Evolutionary conservation across 2,329 filamentous ascomycete species (phyloP).

Genomic region (Hypoxylon sp.): DNA sequence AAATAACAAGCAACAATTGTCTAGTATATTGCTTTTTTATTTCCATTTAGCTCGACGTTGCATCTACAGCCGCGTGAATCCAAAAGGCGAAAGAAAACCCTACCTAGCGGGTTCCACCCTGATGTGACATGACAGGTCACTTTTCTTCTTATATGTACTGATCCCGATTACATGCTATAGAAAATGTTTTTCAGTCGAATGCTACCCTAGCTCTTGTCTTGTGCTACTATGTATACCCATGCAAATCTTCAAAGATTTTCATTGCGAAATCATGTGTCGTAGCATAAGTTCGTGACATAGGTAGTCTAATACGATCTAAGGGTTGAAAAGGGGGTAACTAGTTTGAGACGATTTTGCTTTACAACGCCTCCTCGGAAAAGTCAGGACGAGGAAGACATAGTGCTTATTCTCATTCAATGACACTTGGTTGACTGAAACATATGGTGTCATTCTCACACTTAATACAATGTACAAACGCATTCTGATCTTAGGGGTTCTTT

Average conservation of each 20-base stretch:
- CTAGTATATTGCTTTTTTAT: neutral
- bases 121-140: conserved; percentile 7
- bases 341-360: neutral
- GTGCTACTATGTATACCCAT: no score
- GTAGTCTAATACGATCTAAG: neutral
- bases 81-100: neutral
- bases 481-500: neutral
- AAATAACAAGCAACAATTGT: neutral
- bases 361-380: no score
- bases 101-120: conserved; percentile 6
- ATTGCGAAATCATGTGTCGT: neutral
- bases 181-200: no score
- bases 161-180: neutral
- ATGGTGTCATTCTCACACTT: neutral
- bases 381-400: no score
- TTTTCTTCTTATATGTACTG: neutral
- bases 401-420: no score
- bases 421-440: neutral
- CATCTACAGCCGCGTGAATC: neutral
- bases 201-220: no score
- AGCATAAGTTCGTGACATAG: neutral
- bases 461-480: neutral
- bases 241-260: neutral
- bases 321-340: neutral
- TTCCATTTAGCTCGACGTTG: neutral